phyloP scores from a whole-genome alignment of 164 flowering plant species.

The Santalum album region DNA sequence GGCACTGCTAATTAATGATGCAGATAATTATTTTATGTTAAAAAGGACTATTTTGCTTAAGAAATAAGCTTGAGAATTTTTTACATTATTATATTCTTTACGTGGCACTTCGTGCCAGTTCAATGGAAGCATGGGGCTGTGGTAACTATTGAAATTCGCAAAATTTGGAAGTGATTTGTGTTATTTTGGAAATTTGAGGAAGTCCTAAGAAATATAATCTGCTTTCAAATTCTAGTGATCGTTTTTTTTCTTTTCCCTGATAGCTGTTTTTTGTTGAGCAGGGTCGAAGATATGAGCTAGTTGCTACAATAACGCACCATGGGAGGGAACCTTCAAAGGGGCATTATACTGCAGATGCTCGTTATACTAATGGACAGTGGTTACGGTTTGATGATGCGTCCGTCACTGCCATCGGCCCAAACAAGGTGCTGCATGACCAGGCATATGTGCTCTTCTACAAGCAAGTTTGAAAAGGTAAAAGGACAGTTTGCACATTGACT shows the following conservation, averaged over 20 bases:
- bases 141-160: too few relatives aligned
- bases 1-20: too few relatives aligned
- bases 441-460: constrained; percentile 89
- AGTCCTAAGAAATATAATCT: too few relatives aligned
- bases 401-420: constrained; percentile 43
- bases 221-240: neutral
- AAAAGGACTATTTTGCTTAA: too few relatives aligned
- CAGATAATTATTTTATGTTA: too few relatives aligned
- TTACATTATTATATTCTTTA: too few relatives aligned
- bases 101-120: too few relatives aligned
- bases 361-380: constrained; percentile 57
- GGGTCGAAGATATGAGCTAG: constrained; percentile 86
- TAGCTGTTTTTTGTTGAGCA: constrained; percentile 12
- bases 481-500: too few relatives aligned
- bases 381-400: constrained; percentile 78
- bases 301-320: constrained; percentile 84
- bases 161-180: too few relatives aligned
- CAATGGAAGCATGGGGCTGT: too few relatives aligned
- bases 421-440: constrained; percentile 75
- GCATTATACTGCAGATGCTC: constrained; percentile 85
- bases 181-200: too few relatives aligned
- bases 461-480: constrained; percentile 22
- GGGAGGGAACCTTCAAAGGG: constrained; percentile 90
- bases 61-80: too few relatives aligned
- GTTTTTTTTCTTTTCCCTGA: neutral